Base-by-base conservation (phyloP, 1,139 yeast species). In the Blastobotrys elegans region DNA sequence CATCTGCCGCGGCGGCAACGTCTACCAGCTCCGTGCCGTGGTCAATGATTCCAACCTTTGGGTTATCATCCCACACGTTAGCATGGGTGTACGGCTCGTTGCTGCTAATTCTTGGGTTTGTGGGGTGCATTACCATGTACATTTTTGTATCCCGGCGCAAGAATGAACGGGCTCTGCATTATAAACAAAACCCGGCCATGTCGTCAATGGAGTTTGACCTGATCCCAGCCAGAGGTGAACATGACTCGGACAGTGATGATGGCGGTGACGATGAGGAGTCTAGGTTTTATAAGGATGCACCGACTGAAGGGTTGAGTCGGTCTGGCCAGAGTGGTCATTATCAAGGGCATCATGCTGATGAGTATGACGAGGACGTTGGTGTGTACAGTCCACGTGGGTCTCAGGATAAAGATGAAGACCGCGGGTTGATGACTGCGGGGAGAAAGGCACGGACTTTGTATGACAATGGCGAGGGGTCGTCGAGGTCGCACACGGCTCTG, bases 1-100 rank as follows among this genome's bases (percentile, higher is more conserved):
- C 43, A 14, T 20, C 47, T n/a, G 33, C 50, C 5, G 27, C 46
- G 20, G 26, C 50, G 10, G 33, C 47, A 7, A 42, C 52, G 11
- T 36, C 48, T 4, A 38, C 47, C 11, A 7, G 54, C 8, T 17
- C 50, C 7, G 42, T 45, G 27, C 48, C 43, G 39, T 56, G 58
- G 58, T 56, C 63, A 6, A 39, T 57, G 40, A 49, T 66, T 16
- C 70, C 70, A 3, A 61, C 68, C 1, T 66, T 66, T 52, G 70
- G 69, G 2, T 54, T 66, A 45, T 57, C 65, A 5, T 48, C 56
- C 4, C 57, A 56, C 21, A 64, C 67, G 3, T 54, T 62, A 4
- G 55, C 60, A 3, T 67, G 70, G 70, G 49, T 66, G 5, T 62
- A 62, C 40, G 70, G 70, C 3, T 61, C 69, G 1, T 38, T 56